Percentiles rank a stretch among this genome's conserved stretches.
phyloP scores from a whole-genome alignment of 371 early-diverging fungal genomes.

The Saksenaea vasiformis region DNA sequence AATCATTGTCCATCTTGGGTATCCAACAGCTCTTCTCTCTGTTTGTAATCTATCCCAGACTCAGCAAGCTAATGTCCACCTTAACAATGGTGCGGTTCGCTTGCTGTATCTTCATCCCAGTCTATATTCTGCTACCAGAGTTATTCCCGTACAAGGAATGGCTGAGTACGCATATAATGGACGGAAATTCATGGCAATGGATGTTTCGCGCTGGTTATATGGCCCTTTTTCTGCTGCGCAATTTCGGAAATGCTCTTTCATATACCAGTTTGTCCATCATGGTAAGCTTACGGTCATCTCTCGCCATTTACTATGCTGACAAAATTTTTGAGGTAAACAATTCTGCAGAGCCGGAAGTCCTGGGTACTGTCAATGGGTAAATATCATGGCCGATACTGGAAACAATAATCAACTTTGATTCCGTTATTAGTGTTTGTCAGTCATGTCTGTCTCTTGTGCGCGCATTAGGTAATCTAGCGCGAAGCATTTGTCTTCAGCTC shows the following conservation, averaged over 20 bases:
- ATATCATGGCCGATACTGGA: not conserved
- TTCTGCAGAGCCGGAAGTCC: conserved; percentile 48
- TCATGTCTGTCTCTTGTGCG: conserved; percentile 59
- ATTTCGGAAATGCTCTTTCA: conserved; percentile 45
- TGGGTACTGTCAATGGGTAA: conserved; percentile 68
- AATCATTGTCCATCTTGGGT: conserved; percentile 43
- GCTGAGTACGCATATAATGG: conserved; percentile 14
- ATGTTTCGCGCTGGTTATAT: conserved; percentile 32
- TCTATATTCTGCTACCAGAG: conserved; percentile 46
- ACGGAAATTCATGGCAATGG: conserved; percentile 13
- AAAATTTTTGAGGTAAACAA: conserved; percentile 47
- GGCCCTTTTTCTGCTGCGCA: conserved; percentile 37
- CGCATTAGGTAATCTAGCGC: conserved; percentile 44
- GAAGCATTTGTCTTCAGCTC: not conserved
- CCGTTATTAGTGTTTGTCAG: conserved; percentile 43
- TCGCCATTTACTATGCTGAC: not conserved
- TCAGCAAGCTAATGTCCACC: conserved; percentile 36
- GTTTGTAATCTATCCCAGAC: conserved; percentile 51
- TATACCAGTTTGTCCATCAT: conserved; percentile 63
- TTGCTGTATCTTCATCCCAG: conserved; percentile 32
- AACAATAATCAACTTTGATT: not conserved
- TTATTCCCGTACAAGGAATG: conserved; percentile 24
- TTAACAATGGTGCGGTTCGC: conserved; percentile 31
- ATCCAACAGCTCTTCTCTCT: conserved; percentile 47
- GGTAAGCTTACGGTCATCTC: conserved; percentile 21